Evolutionary conservation across 345 rosid species (phyloP).

Genomic region (sweet orange (Citrus sinensis)): DNA sequence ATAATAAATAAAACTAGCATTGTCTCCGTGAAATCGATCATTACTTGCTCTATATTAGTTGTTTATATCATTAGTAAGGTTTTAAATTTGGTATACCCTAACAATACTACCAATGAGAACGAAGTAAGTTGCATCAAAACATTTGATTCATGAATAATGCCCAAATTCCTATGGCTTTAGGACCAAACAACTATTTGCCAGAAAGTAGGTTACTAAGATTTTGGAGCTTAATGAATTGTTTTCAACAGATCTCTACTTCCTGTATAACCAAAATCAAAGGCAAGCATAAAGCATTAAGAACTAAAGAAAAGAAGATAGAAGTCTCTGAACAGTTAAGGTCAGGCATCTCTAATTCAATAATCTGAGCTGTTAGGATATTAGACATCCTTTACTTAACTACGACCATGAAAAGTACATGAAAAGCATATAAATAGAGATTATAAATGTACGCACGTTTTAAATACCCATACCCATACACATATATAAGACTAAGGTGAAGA

Average conservation of each 20-base stretch:
- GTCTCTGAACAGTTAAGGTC: background rate
- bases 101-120: background rate
- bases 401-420: too few species aligned
- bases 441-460: background rate
- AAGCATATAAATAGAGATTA: background rate
- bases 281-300: background rate
- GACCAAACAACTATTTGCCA: background rate
- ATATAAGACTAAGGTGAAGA: background rate
- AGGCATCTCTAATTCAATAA: background rate
- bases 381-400: background rate
- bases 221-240: background rate
- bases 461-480: background rate
- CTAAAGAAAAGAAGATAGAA: background rate
- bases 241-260: background rate
- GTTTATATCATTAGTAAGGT: too few species aligned
- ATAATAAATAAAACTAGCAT: too few species aligned
- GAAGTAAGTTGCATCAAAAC: background rate
- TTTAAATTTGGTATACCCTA: too few species aligned
- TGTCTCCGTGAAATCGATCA: too few species aligned
- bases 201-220: background rate
- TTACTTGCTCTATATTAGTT: too few species aligned
- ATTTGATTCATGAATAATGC: background rate
- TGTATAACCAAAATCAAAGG: background rate
- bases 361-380: background rate
- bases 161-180: background rate